Conservation (phyloP, 805 yeast species). For the Zygosaccharomyces gambellarensis region DNA sequence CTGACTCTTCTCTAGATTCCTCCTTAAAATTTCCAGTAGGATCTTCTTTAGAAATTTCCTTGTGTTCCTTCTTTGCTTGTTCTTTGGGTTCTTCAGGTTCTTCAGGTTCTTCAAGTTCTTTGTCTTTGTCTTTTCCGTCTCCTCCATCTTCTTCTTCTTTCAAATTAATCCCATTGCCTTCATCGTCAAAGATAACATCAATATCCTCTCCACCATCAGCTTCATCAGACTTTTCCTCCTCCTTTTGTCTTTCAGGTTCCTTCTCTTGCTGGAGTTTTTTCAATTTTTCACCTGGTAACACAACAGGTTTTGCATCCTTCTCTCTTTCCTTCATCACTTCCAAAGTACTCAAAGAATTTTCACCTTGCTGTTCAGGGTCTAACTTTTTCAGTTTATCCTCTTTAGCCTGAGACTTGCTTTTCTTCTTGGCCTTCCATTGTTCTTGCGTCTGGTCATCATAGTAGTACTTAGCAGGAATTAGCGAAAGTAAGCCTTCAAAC, state of each 20-base stretch:
- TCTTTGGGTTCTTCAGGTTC: constrained; percentile 10
- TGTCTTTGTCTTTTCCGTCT: constrained; percentile 21
- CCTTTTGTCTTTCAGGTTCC: constrained; percentile 14
- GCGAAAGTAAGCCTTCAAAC: constrained; percentile 80
- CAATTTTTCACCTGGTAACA: constrained; percentile 35
- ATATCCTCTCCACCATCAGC: constrained; percentile 31
- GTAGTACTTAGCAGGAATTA: constrained; percentile 91
- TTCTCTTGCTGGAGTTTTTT: constrained; percentile 15
- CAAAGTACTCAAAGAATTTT: constrained; percentile 51
- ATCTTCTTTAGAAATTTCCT: constrained; percentile 14
- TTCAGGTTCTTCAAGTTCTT: constrained; percentile 19
- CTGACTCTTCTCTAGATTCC: too few relatives aligned
- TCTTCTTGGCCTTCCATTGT: constrained; percentile 87
- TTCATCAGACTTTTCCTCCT: constrained; percentile 15
- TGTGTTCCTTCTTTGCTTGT: constrained; percentile 1
- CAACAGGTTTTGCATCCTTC: constrained; percentile 45
- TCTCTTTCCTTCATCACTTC: constrained; percentile 56
- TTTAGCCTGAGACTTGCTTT: constrained; percentile 58
- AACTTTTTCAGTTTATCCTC: constrained; percentile 64
- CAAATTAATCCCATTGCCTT: constrained; percentile 48
- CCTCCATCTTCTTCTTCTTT: constrained; percentile 15
- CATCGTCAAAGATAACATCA: constrained; percentile 62
- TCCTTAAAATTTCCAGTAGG: background rate
- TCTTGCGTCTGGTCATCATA: constrained; percentile 85
- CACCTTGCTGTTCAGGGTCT: constrained; percentile 56